Percentiles rank a stretch among this genome's conserved stretches.
Conservation (phyloP, 2,329 filamentous ascomycete species). For the Didymellaceae sp. region DNA sequence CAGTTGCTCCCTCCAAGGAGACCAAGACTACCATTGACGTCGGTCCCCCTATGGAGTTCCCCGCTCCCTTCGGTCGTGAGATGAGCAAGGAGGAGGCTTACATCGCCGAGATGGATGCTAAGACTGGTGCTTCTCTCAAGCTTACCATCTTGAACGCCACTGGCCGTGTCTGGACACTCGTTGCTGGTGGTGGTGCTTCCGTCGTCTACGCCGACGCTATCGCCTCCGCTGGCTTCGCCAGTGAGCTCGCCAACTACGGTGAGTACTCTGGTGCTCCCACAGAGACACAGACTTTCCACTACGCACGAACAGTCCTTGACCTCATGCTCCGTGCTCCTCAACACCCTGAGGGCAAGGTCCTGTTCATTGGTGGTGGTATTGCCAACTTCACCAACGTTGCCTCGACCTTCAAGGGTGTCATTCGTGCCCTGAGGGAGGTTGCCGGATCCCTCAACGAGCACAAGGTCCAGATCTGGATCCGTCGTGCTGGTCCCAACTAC, state of each 20-base stretch:
- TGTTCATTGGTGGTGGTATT: slow-evolving; percentile 99
- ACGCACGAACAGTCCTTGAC: slow-evolving; percentile 94
- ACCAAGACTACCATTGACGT: slow-evolving; percentile 92
- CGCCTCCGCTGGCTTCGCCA: slow-evolving; percentile 91
- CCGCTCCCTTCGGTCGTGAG: slow-evolving; percentile 97
- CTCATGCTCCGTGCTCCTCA: slow-evolving; percentile 92
- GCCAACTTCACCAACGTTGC: slow-evolving; percentile 99
- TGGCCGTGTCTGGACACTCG: slow-evolving; percentile 96
- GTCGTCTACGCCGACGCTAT: slow-evolving; percentile 99
- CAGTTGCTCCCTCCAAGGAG: slow-evolving; percentile 64
- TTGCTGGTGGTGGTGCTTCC: slow-evolving; percentile 98
- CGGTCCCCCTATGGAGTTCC: slow-evolving; percentile 98
- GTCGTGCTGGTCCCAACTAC: slow-evolving; percentile 92
- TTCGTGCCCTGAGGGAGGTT: slow-evolving; percentile 91
- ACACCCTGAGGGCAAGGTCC: slow-evolving; percentile 90
- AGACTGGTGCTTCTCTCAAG: slow-evolving; percentile 99
- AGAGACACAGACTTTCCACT: slow-evolving; percentile 99
- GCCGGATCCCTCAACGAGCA: slow-evolving; percentile 87
- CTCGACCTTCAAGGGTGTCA: slow-evolving; percentile 99
- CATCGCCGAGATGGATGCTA: slow-evolving; percentile 97
- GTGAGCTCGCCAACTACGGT: slow-evolving; percentile 98
- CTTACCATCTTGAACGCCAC: slow-evolving; percentile 91
- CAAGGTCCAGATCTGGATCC: slow-evolving; percentile 98
- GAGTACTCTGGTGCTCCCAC: slow-evolving; percentile 99
- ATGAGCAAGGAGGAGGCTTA: slow-evolving; percentile 99